Evolutionary conservation across 352 stramenopile species (phyloP), one percentile per base, ranked within the genome.

Genomic region (Saprolegnia diclina): DNA sequence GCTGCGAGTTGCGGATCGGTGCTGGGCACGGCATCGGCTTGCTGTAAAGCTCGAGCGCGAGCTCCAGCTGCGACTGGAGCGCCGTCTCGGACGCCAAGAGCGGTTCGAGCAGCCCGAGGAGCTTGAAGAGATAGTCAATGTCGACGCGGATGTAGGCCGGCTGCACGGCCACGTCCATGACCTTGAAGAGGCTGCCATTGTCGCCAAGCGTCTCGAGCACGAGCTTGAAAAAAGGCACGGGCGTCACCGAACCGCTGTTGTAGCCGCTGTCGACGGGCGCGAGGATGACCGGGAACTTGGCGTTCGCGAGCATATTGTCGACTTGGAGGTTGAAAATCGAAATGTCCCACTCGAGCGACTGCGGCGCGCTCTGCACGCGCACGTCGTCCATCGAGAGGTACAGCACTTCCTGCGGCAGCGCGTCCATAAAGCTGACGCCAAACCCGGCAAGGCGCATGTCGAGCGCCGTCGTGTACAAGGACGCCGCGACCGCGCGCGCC

Each of bases 241-340:
- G 85, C 19, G 82, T 82, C 29, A 81, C 70, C 0, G 80, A 77
- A 68, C 82, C 89, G 67, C 88, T 82, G 75, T 83, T 92, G 66
- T 90, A 95, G 4, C 87, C 87, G 4, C 83, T 79, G 61, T 89
- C 83, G 5, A 90, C 74, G 4, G 85, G 87, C 73, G 91, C 91
- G 68, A 95, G 71, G 26, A 95, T 90, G 7, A 93, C 87, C 9
- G 87, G 83, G 73, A 92, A 95, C 64, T 89, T 89, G 1, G 87
- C 84, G 19, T 71, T 87, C 18, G 80, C 67, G 19, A 95, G 73
- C 87, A 95, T 95, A 73, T 95, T 90, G 63, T 95, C 87, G 21
- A 92, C 71, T 74, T 95, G 87, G 22, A 83, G 82, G 68, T 93
- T 83, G 56, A 92, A 81, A 26, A 95, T 74, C 10, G 83, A 91